Evolutionary conservation across 2,329 filamentous ascomycete genomes (phyloP).

Genomic region (Neophaeococcomyces mojaviensis): DNA sequence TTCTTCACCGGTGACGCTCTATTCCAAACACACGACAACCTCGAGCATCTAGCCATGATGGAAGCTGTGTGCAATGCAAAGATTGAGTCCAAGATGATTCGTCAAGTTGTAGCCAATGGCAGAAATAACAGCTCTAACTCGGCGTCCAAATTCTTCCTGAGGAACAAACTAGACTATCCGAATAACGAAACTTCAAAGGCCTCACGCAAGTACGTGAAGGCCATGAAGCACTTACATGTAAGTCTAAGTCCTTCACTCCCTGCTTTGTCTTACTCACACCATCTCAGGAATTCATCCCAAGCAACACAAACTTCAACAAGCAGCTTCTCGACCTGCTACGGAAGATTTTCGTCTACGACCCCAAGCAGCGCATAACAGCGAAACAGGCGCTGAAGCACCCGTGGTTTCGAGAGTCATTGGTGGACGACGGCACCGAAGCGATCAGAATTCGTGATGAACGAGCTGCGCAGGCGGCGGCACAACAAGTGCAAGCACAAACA

Average conservation of each 20-base stretch:
- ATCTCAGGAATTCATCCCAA: slow-evolving; percentile 55
- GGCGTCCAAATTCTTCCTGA: slow-evolving; percentile 52
- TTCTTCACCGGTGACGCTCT: slow-evolving; percentile 62
- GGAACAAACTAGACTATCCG: slow-evolving; percentile 55
- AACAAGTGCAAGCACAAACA: slow-evolving; percentile 4
- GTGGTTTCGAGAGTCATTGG: slow-evolving; percentile 58
- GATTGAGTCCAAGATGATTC: slow-evolving; percentile 49
- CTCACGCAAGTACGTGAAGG: slow-evolving; percentile 59
- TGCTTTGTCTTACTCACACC: slow-evolving; percentile 20
- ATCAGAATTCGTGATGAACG: slow-evolving; percentile 45
- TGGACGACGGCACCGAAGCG: slow-evolving; percentile 61
- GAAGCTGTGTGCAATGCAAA: slow-evolving; percentile 52
- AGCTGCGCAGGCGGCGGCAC: slow-evolving; percentile 11
- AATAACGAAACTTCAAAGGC: slow-evolving; percentile 56
- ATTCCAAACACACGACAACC: slow-evolving; percentile 62
- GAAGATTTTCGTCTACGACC: slow-evolving; percentile 60
- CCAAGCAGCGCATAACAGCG: slow-evolving; percentile 56
- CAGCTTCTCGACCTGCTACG: slow-evolving; percentile 56
- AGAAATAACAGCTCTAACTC: slow-evolving; percentile 44
- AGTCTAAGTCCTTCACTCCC: slow-evolving; percentile 19
- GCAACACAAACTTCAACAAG: slow-evolving; percentile 52
- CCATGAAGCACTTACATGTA: slow-evolving; percentile 58
- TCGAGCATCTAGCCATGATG: slow-evolving; percentile 64
- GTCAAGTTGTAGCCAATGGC: slow-evolving; percentile 44
- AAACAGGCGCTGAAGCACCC: slow-evolving; percentile 58